Evolutionary conservation across 2,329 filamentous ascomycete species (phyloP).

Genomic region (Ilyonectria destructans): DNA sequence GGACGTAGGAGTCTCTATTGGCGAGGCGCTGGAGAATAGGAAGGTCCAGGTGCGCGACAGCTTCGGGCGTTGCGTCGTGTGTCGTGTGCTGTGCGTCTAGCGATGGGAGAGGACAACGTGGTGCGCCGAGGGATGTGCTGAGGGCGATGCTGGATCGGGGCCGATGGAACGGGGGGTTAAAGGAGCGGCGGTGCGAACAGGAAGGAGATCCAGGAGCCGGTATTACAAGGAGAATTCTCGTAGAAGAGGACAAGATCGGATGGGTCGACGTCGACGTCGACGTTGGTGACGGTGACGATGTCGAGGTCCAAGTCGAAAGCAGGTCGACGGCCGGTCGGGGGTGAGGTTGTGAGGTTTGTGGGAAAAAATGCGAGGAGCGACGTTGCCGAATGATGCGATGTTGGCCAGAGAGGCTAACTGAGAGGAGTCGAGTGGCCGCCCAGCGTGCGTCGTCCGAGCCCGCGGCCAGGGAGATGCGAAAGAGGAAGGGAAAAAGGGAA

Average conservation of each 20-base stretch:
- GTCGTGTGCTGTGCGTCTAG: constrained; percentile 3
- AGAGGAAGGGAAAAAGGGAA: constrained; percentile 44
- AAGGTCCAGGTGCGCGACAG: constrained; percentile 17
- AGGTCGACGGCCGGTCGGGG: constrained; percentile 42
- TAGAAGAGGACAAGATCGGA: constrained; percentile 44
- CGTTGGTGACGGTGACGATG: constrained; percentile 6
- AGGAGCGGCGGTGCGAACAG: constrained; percentile 50
- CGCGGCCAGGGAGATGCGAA: constrained; percentile 45
- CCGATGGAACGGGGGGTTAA: constrained; percentile 33
- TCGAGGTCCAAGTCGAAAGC: constrained; percentile 36
- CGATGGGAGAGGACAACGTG: constrained; percentile 17
- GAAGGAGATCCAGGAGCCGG: constrained; percentile 51
- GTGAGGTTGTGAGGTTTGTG: constrained; percentile 26
- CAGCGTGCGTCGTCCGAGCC: constrained; percentile 52
- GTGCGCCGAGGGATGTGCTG: constrained; percentile 7
- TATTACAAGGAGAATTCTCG: constrained; percentile 56
- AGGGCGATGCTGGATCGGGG: constrained; percentile 35
- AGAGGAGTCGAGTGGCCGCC: constrained; percentile 43
- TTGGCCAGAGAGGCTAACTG: constrained; percentile 46
- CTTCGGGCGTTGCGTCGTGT: constrained; percentile 16
- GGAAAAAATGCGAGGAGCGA: constrained; percentile 26
- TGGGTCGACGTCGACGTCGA: constrained; percentile 13
- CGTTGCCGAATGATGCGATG: constrained; percentile 40
- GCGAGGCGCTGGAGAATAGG: constrained; percentile 14
- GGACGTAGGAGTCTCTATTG: constrained; percentile 24